These are phyloP conservation scores for Lichtheimia hyalospora DNA, from an alignment of 371 early-diverging fungal genomes.

Conservation along the genomic window DNA sequence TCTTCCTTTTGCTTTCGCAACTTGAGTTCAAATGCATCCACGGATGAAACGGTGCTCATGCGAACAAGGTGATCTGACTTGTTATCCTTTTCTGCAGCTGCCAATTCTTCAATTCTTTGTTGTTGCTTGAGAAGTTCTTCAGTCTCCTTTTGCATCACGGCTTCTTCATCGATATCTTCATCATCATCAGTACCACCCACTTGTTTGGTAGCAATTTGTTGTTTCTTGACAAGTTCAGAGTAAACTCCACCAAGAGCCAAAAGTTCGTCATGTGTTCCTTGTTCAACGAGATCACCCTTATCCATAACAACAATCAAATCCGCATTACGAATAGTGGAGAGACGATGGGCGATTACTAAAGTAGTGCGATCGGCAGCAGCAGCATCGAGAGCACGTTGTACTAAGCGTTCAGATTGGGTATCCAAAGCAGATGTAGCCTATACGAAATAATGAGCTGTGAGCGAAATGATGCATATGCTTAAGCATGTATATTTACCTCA, in stretches of 20 bases:
- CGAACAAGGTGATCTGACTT: conserved; percentile 12
- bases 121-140: conserved; percentile 10
- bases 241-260: conserved; percentile 50
- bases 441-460: conserved; percentile 23
- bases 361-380: conserved; percentile 80
- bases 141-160: conserved; percentile 11
- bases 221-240: conserved; percentile 52
- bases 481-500: conserved; percentile 17
- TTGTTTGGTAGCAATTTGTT: conserved; percentile 42
- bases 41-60: conserved; percentile 15
- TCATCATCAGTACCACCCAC: conserved; percentile 18
- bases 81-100: conserved; percentile 2
- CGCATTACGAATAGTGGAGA: conserved; percentile 75
- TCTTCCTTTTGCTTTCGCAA: conserved; percentile 33
- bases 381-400: conserved; percentile 72
- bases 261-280: conserved; percentile 67
- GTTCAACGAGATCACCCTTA: conserved; percentile 67
- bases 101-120: conserved; percentile 10
- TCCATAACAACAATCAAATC: conserved; percentile 80
- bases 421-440: conserved; percentile 70
- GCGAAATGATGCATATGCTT: conserved; percentile 22
- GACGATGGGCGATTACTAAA: conserved; percentile 87
- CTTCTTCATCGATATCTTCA: conserved; percentile 16
- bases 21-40: conserved; percentile 34
- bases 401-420: conserved; percentile 76